A percentile compares a stretch with the other conserved stretches of the same genome.
These are phyloP conservation scores for Stachybotrys elegans DNA, from an alignment of 2,329 filamentous ascomycete species.

Conservation along the genomic window DNA sequence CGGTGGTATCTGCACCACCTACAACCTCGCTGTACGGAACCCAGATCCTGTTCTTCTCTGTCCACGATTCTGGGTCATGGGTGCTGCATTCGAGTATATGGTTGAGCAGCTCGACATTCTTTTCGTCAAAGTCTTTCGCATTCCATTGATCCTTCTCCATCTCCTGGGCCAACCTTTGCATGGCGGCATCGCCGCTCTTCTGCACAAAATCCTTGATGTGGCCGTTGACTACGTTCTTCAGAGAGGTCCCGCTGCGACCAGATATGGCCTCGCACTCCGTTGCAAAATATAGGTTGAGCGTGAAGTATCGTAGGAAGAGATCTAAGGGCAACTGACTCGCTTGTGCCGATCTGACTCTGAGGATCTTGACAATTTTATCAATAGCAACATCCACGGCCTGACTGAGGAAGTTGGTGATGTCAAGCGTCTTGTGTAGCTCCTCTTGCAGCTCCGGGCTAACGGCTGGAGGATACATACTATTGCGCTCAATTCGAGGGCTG, in stretches of 20 bases:
- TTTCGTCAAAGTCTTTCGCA: constrained; percentile 67
- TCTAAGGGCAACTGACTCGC: constrained; percentile 61
- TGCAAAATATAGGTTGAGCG: constrained; percentile 74
- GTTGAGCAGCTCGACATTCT: constrained; percentile 54
- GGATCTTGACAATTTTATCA: constrained; percentile 68
- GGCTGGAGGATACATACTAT: constrained; percentile 14
- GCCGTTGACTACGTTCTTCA: constrained; percentile 75
- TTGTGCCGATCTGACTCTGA: constrained; percentile 73
- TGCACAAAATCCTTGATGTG: constrained; percentile 80
- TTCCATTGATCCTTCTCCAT: constrained; percentile 82
- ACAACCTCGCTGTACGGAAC: constrained; percentile 36
- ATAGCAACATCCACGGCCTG: constrained; percentile 79
- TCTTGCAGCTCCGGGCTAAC: constrained; percentile 54
- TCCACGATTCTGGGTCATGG: constrained; percentile 64
- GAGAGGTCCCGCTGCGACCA: constrained; percentile 66
- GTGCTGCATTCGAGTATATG: constrained; percentile 66
- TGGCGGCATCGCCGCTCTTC: constrained; percentile 64
- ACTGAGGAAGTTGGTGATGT: constrained; percentile 71
- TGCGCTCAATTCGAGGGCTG: constrained; percentile 39
- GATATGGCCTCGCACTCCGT: constrained; percentile 85
- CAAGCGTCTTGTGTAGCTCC: constrained; percentile 70
- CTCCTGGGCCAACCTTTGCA: constrained; percentile 66
- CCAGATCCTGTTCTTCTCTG: constrained; percentile 55
- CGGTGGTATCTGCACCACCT: constrained; percentile 26
- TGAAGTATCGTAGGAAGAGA: constrained; percentile 76